Evolutionary conservation across 2,329 filamentous ascomycete species (phyloP), one percentile per base, ranked within the genome.

Genomic region (Xylariaceae sp.): DNA sequence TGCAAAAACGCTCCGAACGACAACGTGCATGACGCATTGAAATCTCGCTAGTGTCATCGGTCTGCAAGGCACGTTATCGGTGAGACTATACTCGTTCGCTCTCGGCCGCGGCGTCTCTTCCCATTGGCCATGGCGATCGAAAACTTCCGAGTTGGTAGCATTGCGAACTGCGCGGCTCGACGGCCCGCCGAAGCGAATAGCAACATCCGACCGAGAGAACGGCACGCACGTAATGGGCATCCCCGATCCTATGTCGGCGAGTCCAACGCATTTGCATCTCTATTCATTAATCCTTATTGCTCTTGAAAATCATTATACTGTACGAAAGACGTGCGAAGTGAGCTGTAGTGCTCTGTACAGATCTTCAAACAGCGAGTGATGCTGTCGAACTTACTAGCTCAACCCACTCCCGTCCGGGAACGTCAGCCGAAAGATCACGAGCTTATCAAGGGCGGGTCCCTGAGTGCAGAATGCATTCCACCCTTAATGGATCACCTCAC

Each of bases 131-230:
- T 49, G 27, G 47, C 43, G 30, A 40, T 51, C 66, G 5, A 71
- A 66, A 52, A 55, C 55, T 47, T 55, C 55, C 55, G 53, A 55
- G 6, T 30, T 35, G 42, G 36, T 53, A 38, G 44, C 39, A 31
- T 11, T 17, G 6, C 11, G 30, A 27, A 30, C 22, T 36, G 33
- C 49, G 57, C 62, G 62, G 62, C 49, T 54, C 49, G 55, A 56
- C 62, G 62, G 62, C 38, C 62, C 62, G 62, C 33, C 52, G 55
- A 58, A 59, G 61, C 61, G 60, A 53, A 51, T 52, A 52, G 38
- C 40, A 45, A 45, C 52, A 45, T 36, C 57, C 33, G 22, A 27
- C 22, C 22, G 22, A 27, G 22, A 27, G 7, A 27, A 27, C 22
- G 22, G 7, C 22, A 27, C 7, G 4, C 22, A 27, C 22, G 22